Evolutionary conservation across 257 asterid genomes (phyloP), one percentile per base, ranked within the genome.

Genomic region (Petunia secreta): DNA sequence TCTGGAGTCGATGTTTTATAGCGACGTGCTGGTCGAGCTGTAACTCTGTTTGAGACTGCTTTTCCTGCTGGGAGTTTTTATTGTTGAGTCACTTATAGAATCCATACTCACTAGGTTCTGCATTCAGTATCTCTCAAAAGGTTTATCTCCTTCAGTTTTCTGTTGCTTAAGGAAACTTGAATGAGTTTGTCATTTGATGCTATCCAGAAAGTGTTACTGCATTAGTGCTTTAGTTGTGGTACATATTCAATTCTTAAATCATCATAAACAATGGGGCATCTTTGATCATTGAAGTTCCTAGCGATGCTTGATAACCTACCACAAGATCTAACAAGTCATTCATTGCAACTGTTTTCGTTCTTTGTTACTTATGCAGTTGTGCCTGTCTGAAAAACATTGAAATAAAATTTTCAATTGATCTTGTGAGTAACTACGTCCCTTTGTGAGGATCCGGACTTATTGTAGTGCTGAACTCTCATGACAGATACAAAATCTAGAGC

Each of bases 401-500:
- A 15, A 71, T n/a, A 11, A 40, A 66, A 48, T 71, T 71, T 71
- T 48, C 59, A 25, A 9, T 71, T 15, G 39, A 71, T 71, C 43
- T 59, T 46, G 48, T 5, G 15, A 46, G 77, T 71, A 25, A 43
- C 14, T 69, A 25, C 25, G 11, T 10, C 57, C 57, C 15, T 2
- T 9, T 48, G 4, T 10, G 25, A 46, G 59, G 11, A 46, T 71
- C 41, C 25, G 77, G 65, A 46, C 38, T 44, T 58, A 41, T 16
- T 48, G 37, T 67, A 40, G 9, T 38, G 41, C 43, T 62, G 38
- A 79, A n/a, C 16, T 71, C 37, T 9, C 2, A 78, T 34, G 66
- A 41, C 96, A 96, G 98, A 88, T 96, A 80, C 89, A 94, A 88
- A 89, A 87, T 85, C 80, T 96, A 91, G 98, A 94, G 89, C 85